Percentiles rank a stretch among this genome's conserved stretches.
Conservation (phyloP, 345 rosid genomes). For the Psidium friedrichsthalianum region DNA sequence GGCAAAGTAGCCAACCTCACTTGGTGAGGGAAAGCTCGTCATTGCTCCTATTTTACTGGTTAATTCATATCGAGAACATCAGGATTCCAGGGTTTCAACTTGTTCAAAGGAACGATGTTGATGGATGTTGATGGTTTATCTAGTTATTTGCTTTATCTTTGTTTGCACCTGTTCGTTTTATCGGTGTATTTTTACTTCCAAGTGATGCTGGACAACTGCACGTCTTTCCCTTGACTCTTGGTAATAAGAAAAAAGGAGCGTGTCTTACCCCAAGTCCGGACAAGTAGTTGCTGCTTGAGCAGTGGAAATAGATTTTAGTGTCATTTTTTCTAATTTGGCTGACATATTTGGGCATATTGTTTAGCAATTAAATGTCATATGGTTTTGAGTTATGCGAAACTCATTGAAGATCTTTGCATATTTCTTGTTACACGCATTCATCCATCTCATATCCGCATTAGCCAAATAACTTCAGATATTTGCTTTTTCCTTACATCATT, state of each 20-base stretch:
- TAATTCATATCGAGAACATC: background rate
- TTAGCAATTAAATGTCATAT: background rate
- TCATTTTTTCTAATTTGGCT: background rate
- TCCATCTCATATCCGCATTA: background rate
- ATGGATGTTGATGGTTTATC: background rate
- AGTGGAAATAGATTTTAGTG: background rate
- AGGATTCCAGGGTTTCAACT: background rate
- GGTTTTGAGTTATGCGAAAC: background rate
- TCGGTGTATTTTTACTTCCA: background rate
- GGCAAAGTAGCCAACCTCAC: background rate
- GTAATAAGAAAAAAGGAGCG: background rate
- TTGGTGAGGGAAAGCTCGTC: background rate
- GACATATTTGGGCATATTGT: background rate
- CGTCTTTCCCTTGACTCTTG: background rate
- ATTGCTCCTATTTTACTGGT: background rate
- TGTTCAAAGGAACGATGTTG: background rate
- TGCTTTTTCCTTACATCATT: background rate
- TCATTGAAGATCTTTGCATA: background rate
- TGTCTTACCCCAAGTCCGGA: background rate
- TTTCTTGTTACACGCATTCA: background rate
- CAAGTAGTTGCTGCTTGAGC: background rate
- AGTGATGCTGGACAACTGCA: background rate
- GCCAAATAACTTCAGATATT: background rate
- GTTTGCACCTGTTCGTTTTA: background rate
- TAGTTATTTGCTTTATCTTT: background rate